Percentiles rank a stretch among this genome's conserved stretches.
Evolutionary conservation across 345 rosid species (phyloP).

Genomic region (Populus tremula): DNA sequence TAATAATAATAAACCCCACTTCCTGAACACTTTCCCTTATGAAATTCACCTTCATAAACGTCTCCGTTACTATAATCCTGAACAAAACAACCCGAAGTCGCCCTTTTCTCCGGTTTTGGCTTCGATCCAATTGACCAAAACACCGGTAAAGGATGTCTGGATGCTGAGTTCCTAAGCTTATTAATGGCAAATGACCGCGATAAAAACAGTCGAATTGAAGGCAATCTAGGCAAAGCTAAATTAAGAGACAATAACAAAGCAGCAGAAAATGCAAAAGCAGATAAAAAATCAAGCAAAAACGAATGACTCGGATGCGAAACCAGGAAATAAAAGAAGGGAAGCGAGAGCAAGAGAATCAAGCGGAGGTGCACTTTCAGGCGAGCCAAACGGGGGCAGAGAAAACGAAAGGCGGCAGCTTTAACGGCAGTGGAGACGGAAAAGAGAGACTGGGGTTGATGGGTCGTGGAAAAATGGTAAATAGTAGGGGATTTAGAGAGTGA

Average conservation of each 20-base stretch:
- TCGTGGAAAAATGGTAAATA: slow-evolving; percentile 41
- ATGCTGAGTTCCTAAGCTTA: slow-evolving; percentile 22
- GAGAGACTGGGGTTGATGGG: slow-evolving; percentile 19
- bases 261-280: slow-evolving; percentile 81
- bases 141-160: slow-evolving; percentile 59
- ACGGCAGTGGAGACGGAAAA: slow-evolving; percentile 47
- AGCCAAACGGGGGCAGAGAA: slow-evolving; percentile 51
- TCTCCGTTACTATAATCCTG: slow-evolving; percentile 86
- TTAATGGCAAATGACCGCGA: slow-evolving; percentile 78
- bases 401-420: slow-evolving; percentile 44
- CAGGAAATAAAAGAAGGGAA: slow-evolving; percentile 72
- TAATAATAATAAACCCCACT: slow-evolving; percentile 83
- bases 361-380: slow-evolving; percentile 59
- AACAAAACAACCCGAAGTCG: slow-evolving; percentile 81
- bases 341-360: slow-evolving; percentile 57
- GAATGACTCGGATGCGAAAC: slow-evolving; percentile 82
- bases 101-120: slow-evolving; percentile 56
- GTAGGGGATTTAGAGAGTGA: slow-evolving; percentile 59
- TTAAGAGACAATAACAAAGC: slow-evolving; percentile 71
- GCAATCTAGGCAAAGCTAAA: slow-evolving; percentile 75
- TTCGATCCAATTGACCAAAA: slow-evolving; percentile 93
- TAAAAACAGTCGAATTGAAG: slow-evolving; percentile 70
- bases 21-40: slow-evolving; percentile 82
- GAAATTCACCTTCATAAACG: slow-evolving; percentile 88
- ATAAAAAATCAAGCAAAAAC: slow-evolving; percentile 71